Percentiles rank a stretch among this genome's conserved stretches.
Conservation (phyloP, 2,329 filamentous ascomycete species). For the Alternaria metachromatica region DNA sequence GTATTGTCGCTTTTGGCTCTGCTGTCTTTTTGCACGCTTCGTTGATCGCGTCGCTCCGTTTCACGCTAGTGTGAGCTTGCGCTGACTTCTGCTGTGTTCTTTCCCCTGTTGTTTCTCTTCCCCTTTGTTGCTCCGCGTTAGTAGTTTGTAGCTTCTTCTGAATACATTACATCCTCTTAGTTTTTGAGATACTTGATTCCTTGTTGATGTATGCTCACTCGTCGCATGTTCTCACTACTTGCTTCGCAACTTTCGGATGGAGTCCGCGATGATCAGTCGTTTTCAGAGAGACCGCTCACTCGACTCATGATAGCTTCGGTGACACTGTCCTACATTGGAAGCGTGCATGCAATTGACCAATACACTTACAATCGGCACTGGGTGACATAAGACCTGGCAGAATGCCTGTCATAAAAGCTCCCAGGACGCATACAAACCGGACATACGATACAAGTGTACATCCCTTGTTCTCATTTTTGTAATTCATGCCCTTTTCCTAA, state of each 20-base stretch:
- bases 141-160: background rate
- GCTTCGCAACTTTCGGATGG: background rate
- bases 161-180: background rate
- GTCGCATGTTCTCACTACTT: background rate
- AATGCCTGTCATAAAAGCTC: background rate
- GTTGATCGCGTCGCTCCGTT: background rate
- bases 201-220: background rate
- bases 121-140: background rate
- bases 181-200: background rate
- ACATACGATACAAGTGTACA: background rate
- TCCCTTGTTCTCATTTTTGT: background rate
- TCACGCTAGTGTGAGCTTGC: background rate
- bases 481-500: background rate
- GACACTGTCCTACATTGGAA: background rate
- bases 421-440: background rate
- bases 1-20: background rate
- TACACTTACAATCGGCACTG: background rate
- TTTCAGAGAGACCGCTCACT: background rate
- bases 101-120: background rate
- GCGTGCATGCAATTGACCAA: background rate
- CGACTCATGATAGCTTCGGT: background rate
- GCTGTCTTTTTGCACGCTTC: background rate
- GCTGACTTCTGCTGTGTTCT: background rate
- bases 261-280: background rate
- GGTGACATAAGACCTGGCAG: background rate